Evolutionary conservation across 345 rosid species (phyloP), one percentile per base, ranked within the genome.

Genomic region (rapeseed (Brassica napus)): DNA sequence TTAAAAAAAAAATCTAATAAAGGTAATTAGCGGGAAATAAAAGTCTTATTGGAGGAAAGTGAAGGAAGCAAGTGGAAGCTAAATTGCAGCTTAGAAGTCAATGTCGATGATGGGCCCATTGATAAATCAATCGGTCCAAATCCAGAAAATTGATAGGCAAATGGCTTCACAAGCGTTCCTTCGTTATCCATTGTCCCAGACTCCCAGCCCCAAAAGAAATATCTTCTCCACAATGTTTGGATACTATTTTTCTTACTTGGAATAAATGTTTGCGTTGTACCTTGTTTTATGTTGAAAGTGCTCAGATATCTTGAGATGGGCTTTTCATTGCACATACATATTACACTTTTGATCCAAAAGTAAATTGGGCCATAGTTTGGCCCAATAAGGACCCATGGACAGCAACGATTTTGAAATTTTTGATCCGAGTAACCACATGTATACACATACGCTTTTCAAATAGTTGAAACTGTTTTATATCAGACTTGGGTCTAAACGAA

Each of bases 91-190:
- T 74, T 54, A 47, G n/a, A 54, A 16, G 79, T 79, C 75, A 79
- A 60, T 39, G 66, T 80, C 83, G 71, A 37, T 21, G 37, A 74
- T 26, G 67, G 75, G 49, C 68, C 83, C 83, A 37, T 49, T 52
- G 42, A 69, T 39, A 14, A n/a, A 26, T 7, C 71, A 63, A 63
- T 69, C 76, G 71, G 14, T 75, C 83, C 76, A 78, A 57, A 54
- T 54, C 60, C 60, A 16, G 16, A 64, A 80, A 80, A 68, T 69
- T 80, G 83, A 80, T 75, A 69, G 58, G 79, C 55, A 30, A 74
- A 80, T 74, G 72, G 79, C 79, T 74, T 74, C 31, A 37, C 30
- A 9, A 80, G 23, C 83, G 71, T 75, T 75, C 83, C 83, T 74
- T 74, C 39, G 30, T 80, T 74, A 80, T 80, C 83, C 83, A 63